Evolutionary conservation across 148 eudicot species (phyloP).

Genomic region (Vaccinium corymbosum): DNA sequence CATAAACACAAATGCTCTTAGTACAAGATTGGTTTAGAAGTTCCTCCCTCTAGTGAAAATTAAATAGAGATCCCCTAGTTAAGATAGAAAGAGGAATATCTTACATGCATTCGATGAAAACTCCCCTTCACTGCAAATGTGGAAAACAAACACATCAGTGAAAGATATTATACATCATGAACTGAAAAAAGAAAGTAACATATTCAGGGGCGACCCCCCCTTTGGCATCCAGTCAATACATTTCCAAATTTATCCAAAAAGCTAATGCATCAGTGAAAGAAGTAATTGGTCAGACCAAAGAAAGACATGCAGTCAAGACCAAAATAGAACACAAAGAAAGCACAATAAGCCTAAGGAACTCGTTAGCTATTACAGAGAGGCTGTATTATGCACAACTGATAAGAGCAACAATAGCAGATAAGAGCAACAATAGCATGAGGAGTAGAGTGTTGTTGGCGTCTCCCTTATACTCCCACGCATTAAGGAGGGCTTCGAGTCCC

Average conservation of each 20-base stretch:
- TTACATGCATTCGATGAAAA: slow-evolving; percentile 68
- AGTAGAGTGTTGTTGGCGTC: too few relatives aligned
- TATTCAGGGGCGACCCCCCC: not conserved
- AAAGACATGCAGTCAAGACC: not conserved
- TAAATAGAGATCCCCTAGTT: not conserved
- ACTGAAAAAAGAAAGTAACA: not conserved
- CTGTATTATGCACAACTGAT: too few relatives aligned
- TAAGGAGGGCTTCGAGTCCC: too few relatives aligned
- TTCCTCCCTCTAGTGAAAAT: not conserved
- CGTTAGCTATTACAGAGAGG: too few relatives aligned
- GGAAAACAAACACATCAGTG: slow-evolving; percentile 12
- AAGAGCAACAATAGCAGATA: too few relatives aligned
- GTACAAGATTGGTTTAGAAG: not conserved
- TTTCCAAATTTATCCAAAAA: not conserved
- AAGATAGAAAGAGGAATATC: slow-evolving; percentile 21
- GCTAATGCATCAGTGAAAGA: not conserved
- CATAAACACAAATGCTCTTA: slow-evolving; percentile 13
- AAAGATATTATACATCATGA: not conserved
- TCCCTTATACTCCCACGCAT: too few relatives aligned
- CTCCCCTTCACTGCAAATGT: slow-evolving; percentile 68
- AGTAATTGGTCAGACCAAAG: not conserved
- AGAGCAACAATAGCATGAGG: too few relatives aligned
- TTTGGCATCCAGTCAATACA: not conserved
- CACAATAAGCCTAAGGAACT: too few relatives aligned
- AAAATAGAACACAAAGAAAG: not conserved